Evolutionary conservation across 2,329 filamentous ascomycete species (phyloP).

Genomic region (Conoideocrella luteorostrata): DNA sequence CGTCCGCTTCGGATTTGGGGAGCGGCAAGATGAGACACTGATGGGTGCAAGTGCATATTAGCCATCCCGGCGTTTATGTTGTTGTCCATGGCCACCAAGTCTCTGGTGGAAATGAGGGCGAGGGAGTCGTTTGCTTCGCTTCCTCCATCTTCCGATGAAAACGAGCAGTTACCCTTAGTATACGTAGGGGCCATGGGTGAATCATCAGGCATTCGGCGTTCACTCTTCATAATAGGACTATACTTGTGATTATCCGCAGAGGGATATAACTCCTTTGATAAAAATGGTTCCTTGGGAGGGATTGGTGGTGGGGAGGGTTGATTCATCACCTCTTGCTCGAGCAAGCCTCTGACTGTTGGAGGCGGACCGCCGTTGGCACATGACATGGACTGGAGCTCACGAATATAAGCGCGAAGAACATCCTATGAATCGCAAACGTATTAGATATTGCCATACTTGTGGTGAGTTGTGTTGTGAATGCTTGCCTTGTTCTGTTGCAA

Average conservation of each 20-base stretch:
- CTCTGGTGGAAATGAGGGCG: conserved; percentile 47
- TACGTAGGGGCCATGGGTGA: conserved; percentile 20
- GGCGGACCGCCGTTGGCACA: conserved; percentile 35
- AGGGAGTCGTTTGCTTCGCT: conserved; percentile 29
- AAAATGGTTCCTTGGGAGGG: conserved; percentile 16
- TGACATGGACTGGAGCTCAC: conserved; percentile 47
- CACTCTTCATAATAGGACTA: conserved; percentile 31
- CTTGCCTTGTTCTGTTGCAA: conserved; percentile 52
- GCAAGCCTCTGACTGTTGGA: conserved; percentile 46
- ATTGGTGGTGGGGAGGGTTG: conserved; percentile 10
- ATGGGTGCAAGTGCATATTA: conserved; percentile 33
- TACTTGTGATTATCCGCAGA: conserved; percentile 35
- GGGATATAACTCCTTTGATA: conserved; percentile 29
- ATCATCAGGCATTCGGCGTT: conserved; percentile 28
- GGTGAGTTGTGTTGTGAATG: conserved; percentile 8
- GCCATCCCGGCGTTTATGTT: conserved; percentile 33
- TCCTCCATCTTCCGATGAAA: conserved; percentile 30
- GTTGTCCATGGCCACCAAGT: conserved; percentile 43
- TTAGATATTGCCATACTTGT: too few species aligned
- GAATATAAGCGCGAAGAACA: conserved; percentile 54
- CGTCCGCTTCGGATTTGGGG: conserved; percentile 22
- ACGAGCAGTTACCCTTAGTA: conserved; percentile 25
- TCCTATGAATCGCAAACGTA: conserved; percentile 33
- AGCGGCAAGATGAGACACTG: conserved; percentile 28
- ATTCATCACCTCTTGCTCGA: conserved; percentile 36